Evolutionary conservation across 441 rosid species (phyloP), one percentile per base, ranked within the genome.

Genomic region (Cnidoscolus chayamansa): DNA sequence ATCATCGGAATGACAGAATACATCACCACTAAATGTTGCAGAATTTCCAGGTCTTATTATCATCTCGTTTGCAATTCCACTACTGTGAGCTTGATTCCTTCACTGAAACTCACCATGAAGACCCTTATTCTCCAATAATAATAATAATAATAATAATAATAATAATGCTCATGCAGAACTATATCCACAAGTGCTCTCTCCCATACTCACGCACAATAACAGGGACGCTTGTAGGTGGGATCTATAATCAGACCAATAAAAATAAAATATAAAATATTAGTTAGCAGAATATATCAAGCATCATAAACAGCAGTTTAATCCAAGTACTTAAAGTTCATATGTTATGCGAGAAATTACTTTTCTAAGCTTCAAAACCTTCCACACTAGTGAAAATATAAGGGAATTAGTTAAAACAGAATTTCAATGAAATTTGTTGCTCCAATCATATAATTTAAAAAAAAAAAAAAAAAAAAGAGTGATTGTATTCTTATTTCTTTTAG

Each of bases 141-240:
- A 35, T 35, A 35, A 25, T 9, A 35, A 35, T 35, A 35, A 25
- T 25, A 25, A 25, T 25, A 25, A 25, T 25, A 25, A 25, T 25
- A 25, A 25, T 25, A 16, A 17, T 30, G 13, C 51, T 2, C 32
- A 10, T 5, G 16, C 1, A 54, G 47, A 61, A 66, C 81, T 85
- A 87, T 77, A 87, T 83, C 88, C 89, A 88, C 63, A 84, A 40
- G 75, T 86, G 90, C 68, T 88, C 98, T 82, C 85, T 86, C 49
- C 88, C 79, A 73, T 90, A 92, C 69, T 92, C 98, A 51, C 94
- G 84, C 50, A 92, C 99, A n/a, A 94, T 94, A 43, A 94, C 97
- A 16, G 98, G 92, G 72, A 94, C 94, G 10, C 97, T 92, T 56
- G 99, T 89, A 7, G 99, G 94, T 20, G 98, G 98, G 15, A 94